Conservation (phyloP, 140 eudicot genomes). For the Stevia rebaudiana region DNA sequence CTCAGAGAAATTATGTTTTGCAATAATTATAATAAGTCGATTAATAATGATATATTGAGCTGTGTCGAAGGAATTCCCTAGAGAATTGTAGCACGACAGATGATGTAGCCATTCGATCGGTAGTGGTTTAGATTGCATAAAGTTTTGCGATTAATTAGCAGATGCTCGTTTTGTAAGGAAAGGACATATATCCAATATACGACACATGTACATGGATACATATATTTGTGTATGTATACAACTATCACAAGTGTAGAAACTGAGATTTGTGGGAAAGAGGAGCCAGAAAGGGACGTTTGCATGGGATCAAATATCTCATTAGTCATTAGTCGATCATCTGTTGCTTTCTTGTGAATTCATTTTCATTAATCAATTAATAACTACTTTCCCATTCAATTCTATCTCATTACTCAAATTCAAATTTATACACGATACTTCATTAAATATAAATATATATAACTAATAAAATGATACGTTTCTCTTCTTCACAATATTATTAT, state of each 20-base stretch:
- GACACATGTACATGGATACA: conserved; percentile 23
- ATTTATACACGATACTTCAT: too few relatives aligned
- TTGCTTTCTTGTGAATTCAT: conserved; percentile 41
- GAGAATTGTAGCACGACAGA: too few relatives aligned
- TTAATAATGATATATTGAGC: too few relatives aligned
- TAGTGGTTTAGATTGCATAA: background rate
- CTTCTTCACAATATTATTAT: background rate
- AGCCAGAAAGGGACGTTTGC: conserved; percentile 72
- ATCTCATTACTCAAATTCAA: background rate
- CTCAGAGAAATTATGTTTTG: too few relatives aligned
- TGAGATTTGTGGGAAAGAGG: conserved; percentile 23
- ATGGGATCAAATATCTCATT: conserved; percentile 33
- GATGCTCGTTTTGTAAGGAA: conserved; percentile 14
- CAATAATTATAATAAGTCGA: too few relatives aligned
- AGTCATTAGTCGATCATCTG: conserved; percentile 30
- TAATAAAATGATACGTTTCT: too few relatives aligned
- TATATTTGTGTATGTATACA: conserved; percentile 7
- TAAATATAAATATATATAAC: too few relatives aligned
- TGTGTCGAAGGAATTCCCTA: too few relatives aligned
- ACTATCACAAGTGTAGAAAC: background rate
- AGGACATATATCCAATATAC: conserved; percentile 15
- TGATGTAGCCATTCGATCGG: too few relatives aligned
- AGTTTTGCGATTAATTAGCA: conserved; percentile 15
- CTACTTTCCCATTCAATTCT: conserved; percentile 5
- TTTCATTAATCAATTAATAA: conserved; percentile 11